phyloP scores from a whole-genome alignment of 1,284 basidiomycete species.

The Cutaneotrichosporon sp. region DNA sequence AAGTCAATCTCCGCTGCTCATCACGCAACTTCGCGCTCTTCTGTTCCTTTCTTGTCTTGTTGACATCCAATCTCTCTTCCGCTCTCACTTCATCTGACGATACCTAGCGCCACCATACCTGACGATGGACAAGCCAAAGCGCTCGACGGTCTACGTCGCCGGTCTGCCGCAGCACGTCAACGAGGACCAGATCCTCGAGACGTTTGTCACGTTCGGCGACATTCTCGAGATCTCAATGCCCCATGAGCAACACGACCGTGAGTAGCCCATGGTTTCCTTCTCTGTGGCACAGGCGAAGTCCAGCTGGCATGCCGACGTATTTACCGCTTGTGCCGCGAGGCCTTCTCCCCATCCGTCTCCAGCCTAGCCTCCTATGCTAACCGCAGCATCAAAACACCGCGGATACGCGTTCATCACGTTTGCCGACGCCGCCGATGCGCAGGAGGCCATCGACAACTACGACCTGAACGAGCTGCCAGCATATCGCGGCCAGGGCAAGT shows the following conservation, averaged over 20 bases:
- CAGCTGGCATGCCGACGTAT: too few species aligned
- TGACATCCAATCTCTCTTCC: neutral
- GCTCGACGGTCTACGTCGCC: slow-evolving; percentile 44
- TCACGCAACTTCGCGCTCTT: too few species aligned
- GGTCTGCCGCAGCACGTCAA: slow-evolving; percentile 39
- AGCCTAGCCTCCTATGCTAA: neutral
- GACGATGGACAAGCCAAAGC: slow-evolving; percentile 12
- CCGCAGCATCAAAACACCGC: slow-evolving; percentile 34
- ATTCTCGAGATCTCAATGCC: slow-evolving; percentile 47
- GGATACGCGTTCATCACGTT: slow-evolving; percentile 49
- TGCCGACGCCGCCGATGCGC: slow-evolving; percentile 42
- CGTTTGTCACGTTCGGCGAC: slow-evolving; percentile 49
- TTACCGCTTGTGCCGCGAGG: too few species aligned
- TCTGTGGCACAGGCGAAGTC: too few species aligned
- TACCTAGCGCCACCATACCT: neutral
- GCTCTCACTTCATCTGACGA: neutral
- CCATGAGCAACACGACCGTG: slow-evolving; percentile 39
- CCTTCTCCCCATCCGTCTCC: too few species aligned
- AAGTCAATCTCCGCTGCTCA: too few species aligned
- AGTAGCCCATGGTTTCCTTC: too few species aligned
- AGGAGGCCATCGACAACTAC: slow-evolving; percentile 50
- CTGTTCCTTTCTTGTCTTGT: too few species aligned
- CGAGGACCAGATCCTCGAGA: slow-evolving; percentile 44
- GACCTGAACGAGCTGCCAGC: slow-evolving; percentile 48
- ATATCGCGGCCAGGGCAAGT: slow-evolving; percentile 40